A percentile compares a stretch with the other conserved stretches of the same genome.
These are phyloP conservation scores for Halophytophthora polymorphica DNA, from an alignment of 352 stramenopile genomes.

Conservation along the genomic window DNA sequence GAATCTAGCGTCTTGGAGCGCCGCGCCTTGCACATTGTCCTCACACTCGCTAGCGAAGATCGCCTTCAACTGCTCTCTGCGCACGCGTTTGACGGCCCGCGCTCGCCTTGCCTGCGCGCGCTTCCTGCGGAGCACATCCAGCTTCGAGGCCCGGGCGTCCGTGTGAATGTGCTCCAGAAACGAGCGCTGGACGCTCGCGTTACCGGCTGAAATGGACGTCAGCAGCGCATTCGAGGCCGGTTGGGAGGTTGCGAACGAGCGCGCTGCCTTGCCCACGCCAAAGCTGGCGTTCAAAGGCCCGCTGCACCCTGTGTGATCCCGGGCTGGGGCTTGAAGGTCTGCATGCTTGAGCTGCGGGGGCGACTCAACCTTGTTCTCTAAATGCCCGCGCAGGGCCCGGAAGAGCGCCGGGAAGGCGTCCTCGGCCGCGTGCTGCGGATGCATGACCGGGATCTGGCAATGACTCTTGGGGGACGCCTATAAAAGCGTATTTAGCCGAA, in stretches of 20 bases:
- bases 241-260: not conserved
- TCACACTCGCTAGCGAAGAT: constrained; percentile 10
- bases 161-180: constrained; percentile 13
- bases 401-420: too few species aligned
- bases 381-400: too few species aligned
- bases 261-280: too few species aligned
- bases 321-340: too few species aligned
- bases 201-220: constrained; percentile 2
- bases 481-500: too few species aligned
- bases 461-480: too few species aligned
- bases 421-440: too few species aligned
- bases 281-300: too few species aligned
- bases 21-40: constrained; percentile 5
- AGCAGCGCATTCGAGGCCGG: constrained; percentile 1
- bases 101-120: constrained; percentile 3
- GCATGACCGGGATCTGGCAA: too few species aligned
- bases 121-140: constrained; percentile 11
- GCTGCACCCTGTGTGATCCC: too few species aligned
- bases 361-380: too few species aligned
- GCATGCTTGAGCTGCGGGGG: too few species aligned
- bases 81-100: constrained; percentile 8
- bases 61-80: constrained; percentile 8
- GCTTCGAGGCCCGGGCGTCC: constrained; percentile 2
- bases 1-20: constrained; percentile 11
- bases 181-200: not conserved